phyloP scores from a whole-genome alignment of 192 early-diverging fungal species.

The Funneliformis geosporum region DNA sequence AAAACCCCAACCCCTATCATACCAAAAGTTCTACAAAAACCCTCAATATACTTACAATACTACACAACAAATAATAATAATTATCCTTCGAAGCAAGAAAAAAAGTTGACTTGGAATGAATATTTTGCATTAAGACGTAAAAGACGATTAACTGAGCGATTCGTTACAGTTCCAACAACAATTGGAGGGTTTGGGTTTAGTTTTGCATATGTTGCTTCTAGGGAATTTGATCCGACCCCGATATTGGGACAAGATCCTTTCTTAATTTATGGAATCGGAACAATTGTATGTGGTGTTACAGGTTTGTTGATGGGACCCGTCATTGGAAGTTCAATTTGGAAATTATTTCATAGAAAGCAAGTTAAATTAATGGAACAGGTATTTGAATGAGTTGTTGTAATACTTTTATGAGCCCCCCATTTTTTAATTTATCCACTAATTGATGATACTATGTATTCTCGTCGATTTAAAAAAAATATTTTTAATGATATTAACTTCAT shows the following conservation, averaged over 20 bases:
- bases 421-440: too few relatives aligned
- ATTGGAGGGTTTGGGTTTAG: conserved; percentile 10
- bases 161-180: conserved; percentile 16
- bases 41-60: background rate
- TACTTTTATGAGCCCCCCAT: too few relatives aligned
- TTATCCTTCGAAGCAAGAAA: background rate
- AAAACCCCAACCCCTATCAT: background rate
- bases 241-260: conserved; percentile 29
- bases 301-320: conserved; percentile 69
- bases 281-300: conserved; percentile 56
- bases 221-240: conserved; percentile 22
- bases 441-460: too few relatives aligned
- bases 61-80: background rate
- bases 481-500: background rate
- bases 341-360: conserved; percentile 50
- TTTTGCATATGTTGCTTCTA: conserved; percentile 18
- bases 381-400: background rate
- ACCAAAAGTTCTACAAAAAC: background rate
- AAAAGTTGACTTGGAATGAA: conserved; percentile 22
- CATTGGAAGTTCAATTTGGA: conserved; percentile 61
- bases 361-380: conserved; percentile 51
- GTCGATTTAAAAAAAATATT: too few relatives aligned
- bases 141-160: background rate
- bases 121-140: conserved; percentile 18
- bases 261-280: conserved; percentile 47